Evolutionary conservation across 495 filamentous ascomycete genomes (phyloP).

Genomic region (Melanomma pulvis-pyrius): DNA sequence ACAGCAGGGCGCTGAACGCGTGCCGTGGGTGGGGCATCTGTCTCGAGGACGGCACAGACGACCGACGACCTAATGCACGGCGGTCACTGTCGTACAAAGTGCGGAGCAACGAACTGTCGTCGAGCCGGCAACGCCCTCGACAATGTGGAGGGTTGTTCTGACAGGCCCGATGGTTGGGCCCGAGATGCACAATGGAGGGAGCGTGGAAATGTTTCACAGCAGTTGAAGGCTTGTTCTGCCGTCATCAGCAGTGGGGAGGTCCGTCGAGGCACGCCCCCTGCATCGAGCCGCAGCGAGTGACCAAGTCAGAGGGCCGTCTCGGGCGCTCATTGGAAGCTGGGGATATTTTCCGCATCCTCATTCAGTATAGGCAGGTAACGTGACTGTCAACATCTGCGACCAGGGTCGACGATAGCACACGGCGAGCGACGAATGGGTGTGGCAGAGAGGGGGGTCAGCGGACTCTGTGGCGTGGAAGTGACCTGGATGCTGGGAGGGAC

Average conservation of each 20-base stretch:
- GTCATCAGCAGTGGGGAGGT: slow-evolving; percentile 5
- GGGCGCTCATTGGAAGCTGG: slow-evolving; percentile 20
- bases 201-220: slow-evolving; percentile 27
- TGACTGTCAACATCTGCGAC: slow-evolving; percentile 23
- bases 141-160: background rate
- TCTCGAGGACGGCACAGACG: background rate
- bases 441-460: slow-evolving; percentile 14
- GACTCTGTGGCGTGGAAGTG: slow-evolving; percentile 17
- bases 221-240: background rate
- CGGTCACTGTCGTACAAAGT: background rate
- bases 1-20: background rate
- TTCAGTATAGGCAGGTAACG: slow-evolving; percentile 27
- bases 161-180: background rate
- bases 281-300: slow-evolving; percentile 22
- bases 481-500: slow-evolving; percentile 25
- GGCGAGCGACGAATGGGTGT: slow-evolving; percentile 20
- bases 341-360: slow-evolving; percentile 3
- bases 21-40: background rate
- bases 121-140: background rate
- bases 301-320: slow-evolving; percentile 7
- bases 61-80: background rate
- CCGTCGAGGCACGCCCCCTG: slow-evolving; percentile 23
- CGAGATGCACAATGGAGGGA: background rate
- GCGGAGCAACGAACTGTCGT: background rate
- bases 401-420: slow-evolving; percentile 30